phyloP scores from a whole-genome alignment of 352 stramenopile species.

The Lagenidium giganteum region DNA sequence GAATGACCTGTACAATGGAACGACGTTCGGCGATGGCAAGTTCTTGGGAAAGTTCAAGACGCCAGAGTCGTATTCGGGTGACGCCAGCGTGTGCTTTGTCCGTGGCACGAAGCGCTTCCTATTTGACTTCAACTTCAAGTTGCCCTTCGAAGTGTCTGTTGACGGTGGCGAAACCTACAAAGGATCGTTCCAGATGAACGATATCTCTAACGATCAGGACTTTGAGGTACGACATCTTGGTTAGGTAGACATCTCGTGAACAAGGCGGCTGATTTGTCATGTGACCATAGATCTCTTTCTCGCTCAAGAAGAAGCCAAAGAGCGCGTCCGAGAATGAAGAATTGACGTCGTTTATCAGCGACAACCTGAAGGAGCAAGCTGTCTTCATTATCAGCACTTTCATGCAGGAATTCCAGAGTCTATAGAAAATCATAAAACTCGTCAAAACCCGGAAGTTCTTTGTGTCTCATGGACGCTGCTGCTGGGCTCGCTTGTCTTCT shows the following conservation, averaged over 20 bases:
- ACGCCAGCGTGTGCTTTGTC: slow-evolving; percentile 86
- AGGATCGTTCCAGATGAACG: slow-evolving; percentile 66
- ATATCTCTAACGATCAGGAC: slow-evolving; percentile 86
- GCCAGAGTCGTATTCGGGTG: slow-evolving; percentile 66
- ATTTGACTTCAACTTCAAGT: slow-evolving; percentile 82
- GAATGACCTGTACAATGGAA: slow-evolving; percentile 41
- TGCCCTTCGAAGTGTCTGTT: slow-evolving; percentile 64
- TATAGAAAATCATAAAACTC: slow-evolving; percentile 35
- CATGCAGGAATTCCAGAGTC: slow-evolving; percentile 53
- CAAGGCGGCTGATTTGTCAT: too few species aligned
- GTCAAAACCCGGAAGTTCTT: not conserved
- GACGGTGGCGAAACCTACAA: slow-evolving; percentile 42
- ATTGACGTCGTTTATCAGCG: slow-evolving; percentile 49
- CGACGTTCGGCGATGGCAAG: slow-evolving; percentile 33
- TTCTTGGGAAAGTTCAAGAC: slow-evolving; percentile 43
- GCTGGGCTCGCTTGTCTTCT: slow-evolving; percentile 5
- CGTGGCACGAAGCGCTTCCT: slow-evolving; percentile 87
- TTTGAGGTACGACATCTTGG: slow-evolving; percentile 82
- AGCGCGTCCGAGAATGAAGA: slow-evolving; percentile 32
- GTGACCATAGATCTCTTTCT: slow-evolving; percentile 43
- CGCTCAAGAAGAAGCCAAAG: slow-evolving; percentile 43
- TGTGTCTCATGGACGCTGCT: not conserved
- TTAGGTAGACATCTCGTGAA: too few species aligned
- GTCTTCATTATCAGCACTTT: slow-evolving; percentile 57
- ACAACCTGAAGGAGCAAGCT: slow-evolving; percentile 60